Conservation (phyloP, 768 basidiomycete genomes). For the Calocera viscosa region DNA sequence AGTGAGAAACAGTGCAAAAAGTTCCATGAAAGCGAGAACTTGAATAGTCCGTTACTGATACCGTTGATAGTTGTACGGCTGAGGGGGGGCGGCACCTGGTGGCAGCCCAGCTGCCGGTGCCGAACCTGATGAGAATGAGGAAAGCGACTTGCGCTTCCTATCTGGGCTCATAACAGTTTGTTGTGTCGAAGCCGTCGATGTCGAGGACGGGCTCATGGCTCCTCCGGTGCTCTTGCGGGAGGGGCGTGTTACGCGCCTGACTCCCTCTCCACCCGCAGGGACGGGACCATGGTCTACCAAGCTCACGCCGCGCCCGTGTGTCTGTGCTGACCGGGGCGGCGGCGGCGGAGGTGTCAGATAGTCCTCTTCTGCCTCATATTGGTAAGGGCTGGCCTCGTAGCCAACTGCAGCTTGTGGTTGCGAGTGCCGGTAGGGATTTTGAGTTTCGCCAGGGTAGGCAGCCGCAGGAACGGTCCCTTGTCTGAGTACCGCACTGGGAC, state of each 20-base stretch:
- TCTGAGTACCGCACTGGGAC: slow-evolving; percentile 32
- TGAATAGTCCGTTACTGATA: background rate
- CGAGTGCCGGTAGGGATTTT: slow-evolving; percentile 47
- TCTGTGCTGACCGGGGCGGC: slow-evolving; percentile 14
- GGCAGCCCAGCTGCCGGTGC: slow-evolving; percentile 3
- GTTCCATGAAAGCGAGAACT: slow-evolving; percentile 3
- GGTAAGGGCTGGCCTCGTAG: slow-evolving; percentile 22
- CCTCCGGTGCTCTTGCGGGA: slow-evolving; percentile 19
- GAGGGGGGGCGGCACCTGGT: slow-evolving; percentile 10
- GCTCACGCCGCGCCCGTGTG: slow-evolving; percentile 49
- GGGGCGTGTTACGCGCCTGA: slow-evolving; percentile 62
- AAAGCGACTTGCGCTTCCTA: slow-evolving; percentile 1
- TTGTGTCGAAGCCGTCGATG: slow-evolving; percentile 5
- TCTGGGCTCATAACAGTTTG: slow-evolving; percentile 3
- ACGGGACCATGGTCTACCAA: slow-evolving; percentile 77
- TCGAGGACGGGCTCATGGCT: background rate
- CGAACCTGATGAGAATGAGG: background rate
- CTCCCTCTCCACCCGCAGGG: slow-evolving; percentile 53
- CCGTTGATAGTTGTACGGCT: slow-evolving; percentile 10
- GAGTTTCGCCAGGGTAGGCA: slow-evolving; percentile 37
- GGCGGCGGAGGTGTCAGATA: slow-evolving; percentile 18
- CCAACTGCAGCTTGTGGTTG: slow-evolving; percentile 29
- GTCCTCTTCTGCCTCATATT: slow-evolving; percentile 23
- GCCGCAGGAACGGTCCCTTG: slow-evolving; percentile 27
- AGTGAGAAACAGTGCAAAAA: background rate